These are phyloP conservation scores for Arabidopsis thaliana DNA, from an alignment of 345 rosid species.

Conservation along the genomic window TAIR10.1 NC_003070.9:11674501-11675000, in stretches of 20 bases:
- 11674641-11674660: neutral
- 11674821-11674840: conserved; percentile 1
- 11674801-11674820: conserved; percentile 3
- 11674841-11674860: conserved; percentile 25
- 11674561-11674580: neutral
- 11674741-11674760: neutral
- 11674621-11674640: neutral
- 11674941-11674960: conserved; percentile 64
- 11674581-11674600: neutral
- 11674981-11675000: conserved; percentile 50
- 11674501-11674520: neutral
- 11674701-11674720: conserved; percentile 9
- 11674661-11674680: neutral
- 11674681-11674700: conserved; percentile 1
- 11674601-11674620: neutral
- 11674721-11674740: neutral
- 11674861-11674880: conserved; percentile 69
- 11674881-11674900: conserved; percentile 83
- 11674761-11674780: neutral
- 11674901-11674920: conserved; percentile 66
- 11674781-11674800: conserved; percentile 2
- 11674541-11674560: conserved; percentile 18
- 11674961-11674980: conserved; percentile 61
- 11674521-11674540: neutral
- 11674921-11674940: conserved; percentile 59